Evolutionary conservation across 768 basidiomycete species (phyloP).

Genomic region (Mycena galericulata): DNA sequence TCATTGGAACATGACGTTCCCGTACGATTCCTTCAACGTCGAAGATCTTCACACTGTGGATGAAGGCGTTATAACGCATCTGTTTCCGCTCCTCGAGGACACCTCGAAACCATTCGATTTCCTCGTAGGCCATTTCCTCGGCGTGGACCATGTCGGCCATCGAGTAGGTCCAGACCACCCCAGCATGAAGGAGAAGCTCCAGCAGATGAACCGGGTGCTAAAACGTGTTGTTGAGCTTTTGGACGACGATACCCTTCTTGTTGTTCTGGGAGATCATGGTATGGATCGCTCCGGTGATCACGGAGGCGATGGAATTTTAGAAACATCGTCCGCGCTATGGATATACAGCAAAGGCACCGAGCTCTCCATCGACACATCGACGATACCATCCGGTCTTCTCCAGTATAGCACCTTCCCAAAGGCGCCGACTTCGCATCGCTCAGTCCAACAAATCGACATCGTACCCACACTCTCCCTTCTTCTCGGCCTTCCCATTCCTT

Average conservation of each 20-base stretch:
- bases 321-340: constrained; percentile 91
- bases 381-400: constrained; percentile 64
- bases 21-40: constrained; percentile 98
- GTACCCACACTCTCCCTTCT: constrained; percentile 90
- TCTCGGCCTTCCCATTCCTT: constrained; percentile 94
- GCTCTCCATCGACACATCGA: constrained; percentile 51
- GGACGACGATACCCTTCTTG: constrained; percentile 90
- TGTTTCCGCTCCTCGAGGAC: constrained; percentile 81
- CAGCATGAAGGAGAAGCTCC: constrained; percentile 86
- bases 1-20: constrained; percentile 76
- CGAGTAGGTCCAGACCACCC: constrained; percentile 91
- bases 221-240: constrained; percentile 75
- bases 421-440: constrained; percentile 64
- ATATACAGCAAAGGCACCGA: constrained; percentile 84
- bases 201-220: constrained; percentile 89
- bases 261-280: constrained; percentile 96
- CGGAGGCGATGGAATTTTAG: constrained; percentile 89
- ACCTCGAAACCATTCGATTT: constrained; percentile 78
- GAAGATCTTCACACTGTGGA: constrained; percentile 98
- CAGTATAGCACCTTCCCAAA: constrained; percentile 71
- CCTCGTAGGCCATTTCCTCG: constrained; percentile 92
- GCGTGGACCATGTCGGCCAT: constrained; percentile 97
- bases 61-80: constrained; percentile 84
- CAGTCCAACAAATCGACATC: constrained; percentile 93
- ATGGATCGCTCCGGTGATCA: constrained; percentile 97